A percentile compares a stretch with the other conserved stretches of the same genome.
Conservation (phyloP, 2,329 filamentous ascomycete genomes). For the Alternaria tenuissima region DNA sequence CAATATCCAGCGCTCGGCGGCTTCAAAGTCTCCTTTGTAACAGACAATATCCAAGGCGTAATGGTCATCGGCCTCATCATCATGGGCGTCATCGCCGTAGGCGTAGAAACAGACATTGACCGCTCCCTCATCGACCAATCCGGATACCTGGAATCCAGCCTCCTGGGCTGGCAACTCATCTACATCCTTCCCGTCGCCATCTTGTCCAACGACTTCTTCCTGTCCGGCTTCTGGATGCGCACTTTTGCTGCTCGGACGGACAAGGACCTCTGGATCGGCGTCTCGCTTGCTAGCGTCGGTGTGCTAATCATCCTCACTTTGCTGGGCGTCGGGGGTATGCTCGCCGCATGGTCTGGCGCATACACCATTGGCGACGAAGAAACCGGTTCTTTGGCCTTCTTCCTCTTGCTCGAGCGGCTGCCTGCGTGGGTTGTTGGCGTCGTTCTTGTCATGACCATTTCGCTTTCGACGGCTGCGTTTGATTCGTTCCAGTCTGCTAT, state of each 20-base stretch:
- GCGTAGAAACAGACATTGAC: constrained; percentile 76
- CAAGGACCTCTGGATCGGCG: constrained; percentile 77
- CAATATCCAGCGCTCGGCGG: constrained; percentile 71
- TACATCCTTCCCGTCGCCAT: constrained; percentile 86
- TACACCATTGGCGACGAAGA: constrained; percentile 69
- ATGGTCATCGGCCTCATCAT: constrained; percentile 81
- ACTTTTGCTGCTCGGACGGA: constrained; percentile 83
- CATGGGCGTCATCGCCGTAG: constrained; percentile 79
- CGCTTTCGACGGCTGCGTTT: constrained; percentile 78
- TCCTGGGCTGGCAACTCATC: constrained; percentile 84
- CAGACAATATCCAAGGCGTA: constrained; percentile 80
- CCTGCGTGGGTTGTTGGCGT: constrained; percentile 84
- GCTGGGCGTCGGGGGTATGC: constrained; percentile 75
- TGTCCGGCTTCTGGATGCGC: constrained; percentile 84
- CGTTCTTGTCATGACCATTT: constrained; percentile 81
- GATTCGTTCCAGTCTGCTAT: constrained; percentile 84
- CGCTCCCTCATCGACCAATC: constrained; percentile 72
- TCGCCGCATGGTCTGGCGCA: constrained; percentile 80
- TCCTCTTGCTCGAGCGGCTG: constrained; percentile 74
- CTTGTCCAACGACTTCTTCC: constrained; percentile 85
- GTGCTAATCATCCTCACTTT: constrained; percentile 76
- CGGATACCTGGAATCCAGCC: constrained; percentile 70
- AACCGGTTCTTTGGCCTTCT: constrained; percentile 75
- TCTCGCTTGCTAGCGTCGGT: constrained; percentile 69
- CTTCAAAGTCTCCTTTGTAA: constrained; percentile 84